Base-by-base conservation (phyloP, 2,329 filamentous ascomycete species). In the Thielaviopsis cerberus region DNA sequence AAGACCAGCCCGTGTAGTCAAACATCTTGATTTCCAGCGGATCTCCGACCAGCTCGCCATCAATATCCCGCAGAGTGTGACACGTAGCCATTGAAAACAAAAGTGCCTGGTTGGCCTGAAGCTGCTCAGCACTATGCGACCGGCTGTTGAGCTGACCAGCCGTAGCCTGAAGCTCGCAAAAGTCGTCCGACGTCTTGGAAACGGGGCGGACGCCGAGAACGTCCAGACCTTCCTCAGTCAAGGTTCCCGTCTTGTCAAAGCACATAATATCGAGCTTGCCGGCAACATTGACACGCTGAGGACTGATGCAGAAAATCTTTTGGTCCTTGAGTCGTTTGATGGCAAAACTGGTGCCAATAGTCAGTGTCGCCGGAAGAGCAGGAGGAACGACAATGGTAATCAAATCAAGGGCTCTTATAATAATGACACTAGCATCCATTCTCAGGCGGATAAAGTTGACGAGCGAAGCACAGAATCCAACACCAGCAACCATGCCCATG, bases 11-110 rank as follows among this genome's bases (percentile, higher is more conserved):
- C 0, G 92, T 97, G 64, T 95, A 98, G 63, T 95, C 85, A 67
- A 98, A 98, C 92, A 98, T 98, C 68, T 97, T 97, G 59, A 96
- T 76, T 68, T 98, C 92, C 1, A 98, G 75, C 4, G 94, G 92
- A 66, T 98, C 92, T 1, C 92, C 92, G 34, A 98, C 78, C 48
- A 97, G 78, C 67, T 96, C 89, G 53, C 81, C 85, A 62, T 97
- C 90, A 17, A 98, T 84, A 11, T 85, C 80, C 53, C 90, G 81
- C 8, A 98, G 75, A 0, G 91, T 94, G 68, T 98, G 92, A 60
- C 92, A 98, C 0, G 92, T 98, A 8, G 92, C 89, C 92, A 98
- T 98, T 0, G 89, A 90, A 67, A 92, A 90, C 2, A 97, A 74
- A 62, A 65, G 64, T 7, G 59, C 56, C 52, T 52, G 55, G n/a